These are phyloP conservation scores for Yamadazyma mexicana DNA, from an alignment of 1,139 yeast genomes.

Conservation along the genomic window DNA sequence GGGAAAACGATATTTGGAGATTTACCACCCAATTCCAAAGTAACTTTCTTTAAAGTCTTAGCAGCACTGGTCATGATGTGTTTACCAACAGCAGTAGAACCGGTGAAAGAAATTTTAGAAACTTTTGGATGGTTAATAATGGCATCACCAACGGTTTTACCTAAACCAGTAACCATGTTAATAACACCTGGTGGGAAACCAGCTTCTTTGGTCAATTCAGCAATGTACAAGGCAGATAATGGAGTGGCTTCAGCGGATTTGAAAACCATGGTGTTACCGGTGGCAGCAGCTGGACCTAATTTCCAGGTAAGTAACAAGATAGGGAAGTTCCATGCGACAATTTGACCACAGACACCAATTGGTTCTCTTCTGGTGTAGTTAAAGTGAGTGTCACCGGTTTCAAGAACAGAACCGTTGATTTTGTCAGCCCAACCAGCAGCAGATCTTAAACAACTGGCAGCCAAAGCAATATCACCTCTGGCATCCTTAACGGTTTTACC, in stretches of 20 bases:
- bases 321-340: constrained; percentile 90
- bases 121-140: constrained; percentile 66
- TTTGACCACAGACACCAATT: constrained; percentile 78
- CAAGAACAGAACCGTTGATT: constrained; percentile 64
- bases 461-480: constrained; percentile 59
- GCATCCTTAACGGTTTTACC: constrained; percentile 68
- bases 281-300: constrained; percentile 78
- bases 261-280: constrained; percentile 78
- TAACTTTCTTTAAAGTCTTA: constrained; percentile 67
- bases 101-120: constrained; percentile 82
- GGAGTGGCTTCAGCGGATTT: constrained; percentile 87
- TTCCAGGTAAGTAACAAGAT: constrained; percentile 84
- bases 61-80: constrained; percentile 74
- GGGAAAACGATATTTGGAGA: constrained; percentile 78
- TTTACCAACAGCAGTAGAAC: constrained; percentile 82
- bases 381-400: constrained; percentile 60
- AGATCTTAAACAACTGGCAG: constrained; percentile 63
- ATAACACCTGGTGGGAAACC: constrained; percentile 81
- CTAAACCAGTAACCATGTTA: constrained; percentile 75
- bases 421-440: constrained; percentile 89
- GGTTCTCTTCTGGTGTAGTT: constrained; percentile 66
- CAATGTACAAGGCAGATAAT: constrained; percentile 68
- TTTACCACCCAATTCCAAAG: constrained; percentile 86
- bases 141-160: constrained; percentile 76
- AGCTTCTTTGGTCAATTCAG: constrained; percentile 61